Evolutionary conservation across 2,329 filamentous ascomycete species (phyloP).

Genomic region (Tolypocladium inflatum): DNA sequence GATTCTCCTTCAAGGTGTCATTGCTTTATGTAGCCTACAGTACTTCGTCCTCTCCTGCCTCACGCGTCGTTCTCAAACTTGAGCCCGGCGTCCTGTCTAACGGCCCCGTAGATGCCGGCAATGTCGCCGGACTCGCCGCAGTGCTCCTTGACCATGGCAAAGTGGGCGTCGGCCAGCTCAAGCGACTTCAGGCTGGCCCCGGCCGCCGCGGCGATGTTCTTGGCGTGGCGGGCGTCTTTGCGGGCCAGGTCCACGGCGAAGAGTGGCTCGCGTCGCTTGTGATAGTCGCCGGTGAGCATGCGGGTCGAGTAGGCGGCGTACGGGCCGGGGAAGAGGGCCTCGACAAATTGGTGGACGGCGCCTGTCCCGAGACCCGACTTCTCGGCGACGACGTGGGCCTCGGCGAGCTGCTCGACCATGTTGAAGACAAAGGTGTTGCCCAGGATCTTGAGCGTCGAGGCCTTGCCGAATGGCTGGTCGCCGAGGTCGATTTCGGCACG

Average conservation of each 20-base stretch:
- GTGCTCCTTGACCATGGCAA: constrained; percentile 60
- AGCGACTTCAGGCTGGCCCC: constrained; percentile 56
- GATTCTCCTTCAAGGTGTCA: no score
- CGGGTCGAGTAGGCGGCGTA: constrained; percentile 66
- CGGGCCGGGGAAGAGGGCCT: constrained; percentile 64
- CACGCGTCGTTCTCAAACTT: constrained; percentile 17
- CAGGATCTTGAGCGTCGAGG: constrained; percentile 67
- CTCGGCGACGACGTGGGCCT: constrained; percentile 71
- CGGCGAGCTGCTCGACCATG: constrained; percentile 71
- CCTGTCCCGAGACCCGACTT: constrained; percentile 66
- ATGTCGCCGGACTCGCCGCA: constrained; percentile 65
- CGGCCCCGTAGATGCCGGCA: constrained; percentile 72
- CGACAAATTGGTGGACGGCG: constrained; percentile 61
- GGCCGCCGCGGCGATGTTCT: constrained; percentile 51
- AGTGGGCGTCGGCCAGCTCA: constrained; percentile 58
- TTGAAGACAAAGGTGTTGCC: constrained; percentile 82
- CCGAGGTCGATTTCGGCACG: constrained; percentile 61
- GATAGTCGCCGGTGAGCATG: constrained; percentile 69
- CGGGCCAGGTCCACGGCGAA: constrained; percentile 75
- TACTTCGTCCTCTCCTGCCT: neutral
- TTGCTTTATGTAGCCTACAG: neutral
- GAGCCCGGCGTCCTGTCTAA: constrained; percentile 64
- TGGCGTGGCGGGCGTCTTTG: constrained; percentile 73
- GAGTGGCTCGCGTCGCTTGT: constrained; percentile 65
- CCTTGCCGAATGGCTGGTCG: constrained; percentile 57